These are phyloP conservation scores for Funneliformis geosporum DNA, from an alignment of 192 early-diverging fungal genomes.

Conservation along the genomic window DNA sequence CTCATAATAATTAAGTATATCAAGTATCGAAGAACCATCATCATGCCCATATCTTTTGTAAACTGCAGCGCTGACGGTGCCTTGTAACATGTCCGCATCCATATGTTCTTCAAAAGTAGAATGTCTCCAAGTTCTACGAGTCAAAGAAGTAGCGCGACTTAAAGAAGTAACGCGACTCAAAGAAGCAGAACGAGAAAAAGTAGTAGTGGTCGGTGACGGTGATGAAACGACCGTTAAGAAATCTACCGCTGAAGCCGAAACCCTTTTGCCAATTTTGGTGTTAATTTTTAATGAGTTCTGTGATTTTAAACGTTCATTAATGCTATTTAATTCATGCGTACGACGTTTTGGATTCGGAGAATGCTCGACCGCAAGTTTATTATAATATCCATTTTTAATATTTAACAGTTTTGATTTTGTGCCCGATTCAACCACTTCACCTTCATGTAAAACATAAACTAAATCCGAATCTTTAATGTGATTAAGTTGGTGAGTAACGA, in stretches of 20 bases:
- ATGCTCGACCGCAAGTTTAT: background rate
- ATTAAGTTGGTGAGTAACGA: conserved; percentile 62
- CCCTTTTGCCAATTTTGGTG: background rate
- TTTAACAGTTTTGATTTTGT: conserved; percentile 32
- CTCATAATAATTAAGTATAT: conserved; percentile 31
- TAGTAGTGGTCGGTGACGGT: background rate
- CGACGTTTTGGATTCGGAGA: background rate
- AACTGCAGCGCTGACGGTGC: background rate
- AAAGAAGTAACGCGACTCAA: too few species aligned
- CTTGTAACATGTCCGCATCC: conserved; percentile 9
- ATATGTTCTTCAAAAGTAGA: background rate
- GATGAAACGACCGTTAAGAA: background rate
- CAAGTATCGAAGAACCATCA: conserved; percentile 15
- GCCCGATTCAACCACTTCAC: conserved; percentile 40
- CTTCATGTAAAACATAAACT: conserved; percentile 53
- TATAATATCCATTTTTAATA: conserved; percentile 21
- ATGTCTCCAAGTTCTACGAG: conserved; percentile 1
- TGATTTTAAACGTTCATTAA: background rate
- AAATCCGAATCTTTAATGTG: conserved; percentile 49
- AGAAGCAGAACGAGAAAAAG: too few species aligned
- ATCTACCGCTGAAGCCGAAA: background rate
- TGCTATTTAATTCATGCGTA: conserved; percentile 5
- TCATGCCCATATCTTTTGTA: background rate
- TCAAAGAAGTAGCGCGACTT: background rate
- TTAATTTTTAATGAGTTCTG: background rate